Base-by-base conservation (phyloP, 306 rosid species). In the Boehmeria nivea region DNA sequence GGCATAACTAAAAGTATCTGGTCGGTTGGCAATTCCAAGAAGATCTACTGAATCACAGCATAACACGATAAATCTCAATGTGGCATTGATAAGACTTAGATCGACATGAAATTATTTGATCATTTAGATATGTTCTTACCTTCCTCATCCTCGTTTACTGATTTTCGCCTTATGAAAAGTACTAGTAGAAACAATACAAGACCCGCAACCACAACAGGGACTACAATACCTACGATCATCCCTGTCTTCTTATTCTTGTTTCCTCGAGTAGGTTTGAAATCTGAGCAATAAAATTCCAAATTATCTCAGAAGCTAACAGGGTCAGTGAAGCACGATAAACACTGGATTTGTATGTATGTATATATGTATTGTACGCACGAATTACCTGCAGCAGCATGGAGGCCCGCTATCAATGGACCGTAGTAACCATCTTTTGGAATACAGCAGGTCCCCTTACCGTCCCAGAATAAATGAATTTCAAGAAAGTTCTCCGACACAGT, bases 401-500 rank as follows among this genome's bases (percentile, higher is more conserved):
- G 38, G 7, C 60, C 33, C 0, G 60, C 36, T 42, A 67, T 67
- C 40, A 52, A 27, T 0, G 66, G 61, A 26, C 72, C 66, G 8
- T 51, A 59, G 55, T 33, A 16, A 31, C 55, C 66, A 4, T 16
- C 34, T 1, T 49, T 12, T 16, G 66, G 72, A 10, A 59, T 59
- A 57, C 61, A 67, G 34, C 72, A 67, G 8, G 60, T 67, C 10
- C 64, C 62, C 16, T 65, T 55, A 20, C 70, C 70, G 57, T 56
- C 70, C 70, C 70, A 65, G 27, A 65, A 65, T 10, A 66, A 24
- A 51, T 67, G 73, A 54, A 60, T 25, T 25, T 68, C 73, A 18
- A 60, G 56, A 39, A 52, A 68, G 26, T 68, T 60, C 16, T 66
- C 64, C 3, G 64, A 1, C 55, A 66, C 64, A 0, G 1, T 56